A percentile compares a stretch with the other conserved stretches of the same genome.
Evolutionary conservation across 1,284 basidiomycete species (phyloP).

Genomic region (Sporisorium graminicola): DNA sequence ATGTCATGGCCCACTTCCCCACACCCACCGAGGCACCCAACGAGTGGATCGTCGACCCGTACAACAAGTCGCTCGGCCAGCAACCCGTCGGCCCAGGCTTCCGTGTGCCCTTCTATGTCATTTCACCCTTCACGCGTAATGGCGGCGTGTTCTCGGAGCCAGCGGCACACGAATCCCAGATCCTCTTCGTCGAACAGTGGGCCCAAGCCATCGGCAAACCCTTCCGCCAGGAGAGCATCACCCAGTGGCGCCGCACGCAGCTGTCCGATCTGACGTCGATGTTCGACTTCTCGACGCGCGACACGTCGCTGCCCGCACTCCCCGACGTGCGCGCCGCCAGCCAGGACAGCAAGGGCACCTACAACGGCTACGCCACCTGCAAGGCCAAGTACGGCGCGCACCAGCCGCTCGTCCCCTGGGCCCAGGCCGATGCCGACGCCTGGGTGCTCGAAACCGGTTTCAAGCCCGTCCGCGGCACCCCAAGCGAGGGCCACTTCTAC

Average conservation of each 20-base stretch:
- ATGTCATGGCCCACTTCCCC: slow-evolving; percentile 42
- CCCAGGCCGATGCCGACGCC: slow-evolving; percentile 2
- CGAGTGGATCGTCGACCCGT: slow-evolving; percentile 61
- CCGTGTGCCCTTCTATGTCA: slow-evolving; percentile 60
- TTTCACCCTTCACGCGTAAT: slow-evolving; percentile 60
- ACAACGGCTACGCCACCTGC: slow-evolving; percentile 36
- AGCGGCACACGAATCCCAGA: slow-evolving; percentile 58
- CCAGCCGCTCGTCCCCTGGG: slow-evolving; percentile 7
- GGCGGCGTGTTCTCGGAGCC: slow-evolving; percentile 62
- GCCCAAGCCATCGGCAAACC: slow-evolving; percentile 54
- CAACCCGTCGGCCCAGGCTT: slow-evolving; percentile 61
- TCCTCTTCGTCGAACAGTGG: slow-evolving; percentile 64
- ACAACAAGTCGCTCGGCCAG: slow-evolving; percentile 38
- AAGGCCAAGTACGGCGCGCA: slow-evolving; percentile 61
- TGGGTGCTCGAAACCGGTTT: slow-evolving; percentile 48
- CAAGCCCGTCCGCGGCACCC: slow-evolving; percentile 53
- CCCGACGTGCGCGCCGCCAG: slow-evolving; percentile 24
- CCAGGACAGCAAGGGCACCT: slow-evolving; percentile 34
- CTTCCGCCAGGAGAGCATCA: slow-evolving; percentile 50
- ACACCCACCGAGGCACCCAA: slow-evolving; percentile 30
- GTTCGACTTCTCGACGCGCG: slow-evolving; percentile 56
- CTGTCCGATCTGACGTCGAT: slow-evolving; percentile 56
- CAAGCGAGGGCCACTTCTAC: slow-evolving; percentile 59
- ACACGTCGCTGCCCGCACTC: slow-evolving; percentile 28
- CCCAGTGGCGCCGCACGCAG: slow-evolving; percentile 57